These are phyloP conservation scores for Corinectria fuckeliana DNA, from an alignment of 2,329 filamentous ascomycete genomes.

Conservation along the genomic window DNA sequence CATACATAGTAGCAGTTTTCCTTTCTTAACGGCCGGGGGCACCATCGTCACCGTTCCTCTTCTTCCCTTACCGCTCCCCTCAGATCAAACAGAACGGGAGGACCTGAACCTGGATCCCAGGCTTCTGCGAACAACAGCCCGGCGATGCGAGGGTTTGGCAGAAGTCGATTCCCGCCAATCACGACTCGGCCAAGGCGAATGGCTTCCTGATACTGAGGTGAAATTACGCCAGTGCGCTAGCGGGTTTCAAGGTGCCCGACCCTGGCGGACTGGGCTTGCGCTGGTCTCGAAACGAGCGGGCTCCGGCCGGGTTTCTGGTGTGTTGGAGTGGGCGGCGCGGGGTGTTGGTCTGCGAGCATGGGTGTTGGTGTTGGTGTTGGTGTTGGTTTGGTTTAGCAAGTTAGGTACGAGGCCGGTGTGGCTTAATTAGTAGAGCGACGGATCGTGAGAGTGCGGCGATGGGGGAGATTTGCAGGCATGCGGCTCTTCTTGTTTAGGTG, in stretches of 20 bases:
- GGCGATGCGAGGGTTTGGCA: constrained; percentile 1
- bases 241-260: constrained; percentile 58
- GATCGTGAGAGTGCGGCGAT: background rate
- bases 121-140: background rate
- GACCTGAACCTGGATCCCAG: background rate
- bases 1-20: background rate
- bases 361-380: background rate
- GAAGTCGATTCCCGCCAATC: constrained; percentile 17
- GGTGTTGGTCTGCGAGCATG: background rate
- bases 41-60: background rate
- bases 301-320: constrained; percentile 1
- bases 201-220: constrained; percentile 52
- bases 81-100: background rate
- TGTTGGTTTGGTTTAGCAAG: background rate
- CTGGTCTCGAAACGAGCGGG: constrained; percentile 9
- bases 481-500: background rate
- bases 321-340: background rate
- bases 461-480: background rate
- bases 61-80: background rate
- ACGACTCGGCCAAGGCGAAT: constrained; percentile 1
- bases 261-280: constrained; percentile 18
- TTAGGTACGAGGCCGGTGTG: background rate
- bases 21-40: background rate
- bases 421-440: background rate
- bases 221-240: constrained; percentile 57